Base-by-base conservation (phyloP, 352 stramenopile species). In the Discostella stelligera region DNA sequence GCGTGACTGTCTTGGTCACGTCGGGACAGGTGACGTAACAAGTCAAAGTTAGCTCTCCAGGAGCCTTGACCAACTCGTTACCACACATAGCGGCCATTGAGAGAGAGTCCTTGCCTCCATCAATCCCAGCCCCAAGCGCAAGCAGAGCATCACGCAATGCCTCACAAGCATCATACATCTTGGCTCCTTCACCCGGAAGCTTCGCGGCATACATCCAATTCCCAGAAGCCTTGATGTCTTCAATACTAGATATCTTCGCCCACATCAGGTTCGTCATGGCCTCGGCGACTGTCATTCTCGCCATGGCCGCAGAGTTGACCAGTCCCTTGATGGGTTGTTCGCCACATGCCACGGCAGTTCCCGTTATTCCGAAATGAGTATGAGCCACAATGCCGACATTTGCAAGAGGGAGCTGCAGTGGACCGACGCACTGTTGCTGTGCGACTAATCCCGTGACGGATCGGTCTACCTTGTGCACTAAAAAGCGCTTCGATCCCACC, bases 171-270 rank as follows among this genome's bases (percentile, higher is more conserved):
- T 98, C 96, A 85, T 98, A 99, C 96, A 99, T 99, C 67, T 96
- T 96, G 6, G 96, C 94, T 60, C 96, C 97, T 88, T 99, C 97
- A n/a, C 97, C 97, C 4, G 94, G 91, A 23, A 99, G 93, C 90
- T 99, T 99, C 27, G 96, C 97, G 4, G 97, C 97, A 91, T 98
- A 99, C 97, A 99, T 99, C 97, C 97, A 99, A 90, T 99, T 99
- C 48, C 95, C 96, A 74, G 94, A 98, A 59, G 95, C 96, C 89
- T 99, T 99, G 86, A 97, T 96, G 84, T 99, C 96, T 30, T 95
- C 87, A n/a, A 99, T 91, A 9, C 91, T 93, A 25, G 94, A 96
- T 18, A 97, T 90, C 74, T 96, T 93, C 4, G 97, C 97, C 94
- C 96, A 99, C 77, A 99, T 96, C 49, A 99, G 85, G 90, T 99